Evolutionary conservation across 2,329 filamentous ascomycete species (phyloP), one percentile per base, ranked within the genome.

Genomic region (Dothidotthia symphoricarpi): DNA sequence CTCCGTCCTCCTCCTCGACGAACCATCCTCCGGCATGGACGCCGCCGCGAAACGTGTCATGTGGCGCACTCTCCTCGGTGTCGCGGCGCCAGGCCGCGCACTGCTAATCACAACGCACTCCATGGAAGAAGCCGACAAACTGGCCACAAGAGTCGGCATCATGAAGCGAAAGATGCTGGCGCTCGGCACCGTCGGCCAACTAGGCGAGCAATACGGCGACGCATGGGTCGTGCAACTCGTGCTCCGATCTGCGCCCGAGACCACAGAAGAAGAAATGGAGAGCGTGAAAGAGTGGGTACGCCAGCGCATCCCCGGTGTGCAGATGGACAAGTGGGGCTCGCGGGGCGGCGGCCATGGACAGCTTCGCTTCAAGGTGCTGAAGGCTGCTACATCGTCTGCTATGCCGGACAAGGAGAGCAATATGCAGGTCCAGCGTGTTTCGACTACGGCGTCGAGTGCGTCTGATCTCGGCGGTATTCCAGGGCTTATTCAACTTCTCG

Each of bases 41-140:
- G 89, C 90, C 0, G 88, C 88, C 0, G 85, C 88, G 0, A 96
- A 96, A 66, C 80, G 91, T 28, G 78, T 94, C 49, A 95, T 97
- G 86, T 96, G 91, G 91, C 81, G 81, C 39, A 95, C 89, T 0
- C 74, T 96, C 1, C 79, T 80, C 3, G 77, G 81, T 1, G 82
- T 90, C 3, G 82, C 85, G 0, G 78, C 58, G 7, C 61, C 81
- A 0, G 88, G 88, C 0, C 79, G 90, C n/a, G 86, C 84, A 0
- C 80, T 96, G 12, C 74, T 97, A 2, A 76, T 97, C 13, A 96
- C 91, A 0, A 96, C 91, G 0, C 91, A 97, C 65, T 87, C 81
- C 32, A 95, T 96, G 89, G 90, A 96, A 64, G 91, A 96, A 68
- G 91, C 90, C 0, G 88, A 95, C 57, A 89, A 89, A 1, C 75